Evolutionary conservation across 208 protist genomes (phyloP).

Genomic region (Phytomonas sp.): DNA sequence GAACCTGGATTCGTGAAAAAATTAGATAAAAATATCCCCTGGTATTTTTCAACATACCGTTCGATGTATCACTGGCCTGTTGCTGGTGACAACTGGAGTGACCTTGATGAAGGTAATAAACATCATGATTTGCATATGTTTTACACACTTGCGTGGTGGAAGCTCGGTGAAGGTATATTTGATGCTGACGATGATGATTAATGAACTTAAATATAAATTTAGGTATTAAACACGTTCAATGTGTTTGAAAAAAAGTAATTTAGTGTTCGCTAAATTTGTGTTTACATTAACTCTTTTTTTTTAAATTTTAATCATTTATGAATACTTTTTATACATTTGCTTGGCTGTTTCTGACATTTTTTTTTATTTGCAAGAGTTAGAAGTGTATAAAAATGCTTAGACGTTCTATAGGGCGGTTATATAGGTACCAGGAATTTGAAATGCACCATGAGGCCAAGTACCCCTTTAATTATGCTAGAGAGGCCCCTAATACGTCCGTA

Average conservation of each 20-base stretch:
- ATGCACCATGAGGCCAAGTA: conserved; percentile 81
- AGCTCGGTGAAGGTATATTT: conserved; percentile 84
- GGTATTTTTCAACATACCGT: conserved; percentile 86
- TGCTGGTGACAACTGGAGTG: conserved; percentile 82
- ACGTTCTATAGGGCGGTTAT: conserved; percentile 24
- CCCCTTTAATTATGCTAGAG: conserved; percentile 77
- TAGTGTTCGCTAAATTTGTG: neutral
- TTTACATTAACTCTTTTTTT: conserved; percentile 7
- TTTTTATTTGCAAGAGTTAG: conserved; percentile 2
- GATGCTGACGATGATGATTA: conserved; percentile 70
- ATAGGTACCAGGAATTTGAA: conserved; percentile 87
- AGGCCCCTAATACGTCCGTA: conserved; percentile 83
- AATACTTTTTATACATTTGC: conserved; percentile 5
- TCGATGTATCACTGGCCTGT: conserved; percentile 88
- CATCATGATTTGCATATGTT: conserved; percentile 89
- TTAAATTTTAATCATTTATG: neutral
- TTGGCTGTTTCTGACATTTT: conserved; percentile 7
- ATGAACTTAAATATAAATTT: conserved; percentile 10
- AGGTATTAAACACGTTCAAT: neutral
- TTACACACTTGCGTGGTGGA: conserved; percentile 88
- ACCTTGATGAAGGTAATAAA: conserved; percentile 76
- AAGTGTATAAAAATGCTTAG: conserved; percentile 48
- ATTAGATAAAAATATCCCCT: conserved; percentile 86
- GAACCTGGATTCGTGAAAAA: conserved; percentile 84
- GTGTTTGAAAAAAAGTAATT: neutral